Evolutionary conservation across 345 rosid genomes (phyloP).

Genomic region (Turnera subulata): DNA sequence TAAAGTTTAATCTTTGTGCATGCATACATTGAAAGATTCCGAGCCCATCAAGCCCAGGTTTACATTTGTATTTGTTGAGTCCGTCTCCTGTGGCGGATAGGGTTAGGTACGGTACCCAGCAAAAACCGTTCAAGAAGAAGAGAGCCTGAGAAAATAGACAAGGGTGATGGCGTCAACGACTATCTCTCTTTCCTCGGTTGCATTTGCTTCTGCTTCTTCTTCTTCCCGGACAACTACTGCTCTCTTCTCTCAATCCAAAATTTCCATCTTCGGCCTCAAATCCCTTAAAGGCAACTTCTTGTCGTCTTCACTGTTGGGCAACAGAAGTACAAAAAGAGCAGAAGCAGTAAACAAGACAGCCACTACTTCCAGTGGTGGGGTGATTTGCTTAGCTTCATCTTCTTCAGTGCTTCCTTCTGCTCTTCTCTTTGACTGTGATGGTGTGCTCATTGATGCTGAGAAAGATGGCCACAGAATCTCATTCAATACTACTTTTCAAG

Average conservation of each 20-base stretch:
- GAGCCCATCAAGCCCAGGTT: too few species aligned
- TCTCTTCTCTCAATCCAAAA: constrained; percentile 10
- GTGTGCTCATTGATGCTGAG: constrained; percentile 94
- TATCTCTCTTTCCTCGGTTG: constrained; percentile 33
- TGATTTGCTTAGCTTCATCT: constrained; percentile 50
- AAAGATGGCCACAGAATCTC: constrained; percentile 93
- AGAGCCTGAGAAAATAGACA: background rate
- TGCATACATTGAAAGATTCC: too few species aligned
- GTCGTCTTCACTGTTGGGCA: constrained; percentile 22
- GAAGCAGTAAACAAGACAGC: constrained; percentile 15
- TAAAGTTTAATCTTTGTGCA: too few species aligned
- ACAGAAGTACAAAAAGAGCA: constrained; percentile 14
- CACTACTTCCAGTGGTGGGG: constrained; percentile 13
- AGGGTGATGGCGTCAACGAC: constrained; percentile 17
- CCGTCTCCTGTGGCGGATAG: too few species aligned
- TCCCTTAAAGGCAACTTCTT: constrained; percentile 11
- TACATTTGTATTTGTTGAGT: too few species aligned
- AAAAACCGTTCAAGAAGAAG: background rate
- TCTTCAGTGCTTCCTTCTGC: constrained; percentile 57
- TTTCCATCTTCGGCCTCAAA: constrained; percentile 17
- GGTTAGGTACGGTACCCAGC: too few species aligned
- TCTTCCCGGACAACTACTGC: constrained; percentile 4
- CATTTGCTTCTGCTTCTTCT: constrained; percentile 19
- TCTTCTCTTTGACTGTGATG: constrained; percentile 88
- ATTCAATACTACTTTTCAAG: constrained; percentile 84